Percentiles rank a stretch among this genome's conserved stretches.
These are phyloP conservation scores for Pseudocercospora musae DNA, from an alignment of 2,329 filamentous ascomycete genomes.

Conservation along the genomic window DNA sequence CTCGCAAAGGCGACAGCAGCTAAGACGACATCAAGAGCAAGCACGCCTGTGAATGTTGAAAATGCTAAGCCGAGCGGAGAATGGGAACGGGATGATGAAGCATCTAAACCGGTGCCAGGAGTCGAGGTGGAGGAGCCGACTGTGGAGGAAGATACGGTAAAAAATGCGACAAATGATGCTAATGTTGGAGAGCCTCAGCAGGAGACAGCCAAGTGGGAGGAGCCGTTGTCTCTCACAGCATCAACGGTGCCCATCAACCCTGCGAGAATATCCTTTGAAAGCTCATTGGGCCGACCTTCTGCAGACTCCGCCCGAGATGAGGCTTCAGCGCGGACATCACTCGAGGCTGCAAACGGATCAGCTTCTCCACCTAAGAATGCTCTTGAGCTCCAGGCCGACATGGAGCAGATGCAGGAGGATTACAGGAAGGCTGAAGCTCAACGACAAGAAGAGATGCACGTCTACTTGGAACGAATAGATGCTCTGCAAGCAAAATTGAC, in stretches of 20 bases:
- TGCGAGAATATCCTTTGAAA: constrained; percentile 32
- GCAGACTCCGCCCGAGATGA: constrained; percentile 15
- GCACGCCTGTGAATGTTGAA: constrained; percentile 50
- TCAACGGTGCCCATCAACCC: constrained; percentile 38
- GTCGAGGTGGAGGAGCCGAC: constrained; percentile 16
- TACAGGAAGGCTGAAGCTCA: constrained; percentile 53
- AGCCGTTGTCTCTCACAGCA: constrained; percentile 24
- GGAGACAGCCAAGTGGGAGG: neutral
- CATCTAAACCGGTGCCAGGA: constrained; percentile 25
- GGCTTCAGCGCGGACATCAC: constrained; percentile 15
- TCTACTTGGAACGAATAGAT: constrained; percentile 85
- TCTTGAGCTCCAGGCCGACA: constrained; percentile 43
- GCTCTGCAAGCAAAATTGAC: constrained; percentile 86
- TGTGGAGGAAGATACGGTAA: constrained; percentile 3
- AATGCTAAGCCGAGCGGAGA: constrained; percentile 47
- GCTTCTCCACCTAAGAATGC: constrained; percentile 27
- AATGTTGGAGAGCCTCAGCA: constrained; percentile 4
- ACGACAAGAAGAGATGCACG: constrained; percentile 77
- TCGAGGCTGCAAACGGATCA: constrained; percentile 25
- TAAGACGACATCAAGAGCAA: constrained; percentile 57
- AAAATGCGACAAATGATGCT: neutral
- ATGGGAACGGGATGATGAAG: constrained; percentile 36
- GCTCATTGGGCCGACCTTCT: constrained; percentile 20
- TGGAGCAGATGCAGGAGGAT: constrained; percentile 50
- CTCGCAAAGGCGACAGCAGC: constrained; percentile 83